Conservation (phyloP, 1,284 basidiomycete species). For the Trametes versicolor region DNA sequence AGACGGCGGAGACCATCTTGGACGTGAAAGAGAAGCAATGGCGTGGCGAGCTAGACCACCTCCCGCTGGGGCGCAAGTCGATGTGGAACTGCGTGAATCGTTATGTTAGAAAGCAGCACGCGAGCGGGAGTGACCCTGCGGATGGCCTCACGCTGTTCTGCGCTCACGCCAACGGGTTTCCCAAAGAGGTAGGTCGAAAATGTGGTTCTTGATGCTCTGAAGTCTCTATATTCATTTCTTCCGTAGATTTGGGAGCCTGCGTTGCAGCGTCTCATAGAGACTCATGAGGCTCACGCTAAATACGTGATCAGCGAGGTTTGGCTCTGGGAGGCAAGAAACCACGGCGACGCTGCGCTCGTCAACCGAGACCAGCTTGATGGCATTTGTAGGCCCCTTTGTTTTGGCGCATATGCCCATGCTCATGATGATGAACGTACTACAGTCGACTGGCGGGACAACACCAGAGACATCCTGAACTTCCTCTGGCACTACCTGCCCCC, state of each 20-base stretch:
- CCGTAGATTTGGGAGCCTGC: conserved; percentile 50
- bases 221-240: too few species aligned
- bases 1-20: conserved; percentile 33
- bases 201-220: conserved; percentile 34
- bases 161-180: conserved; percentile 48
- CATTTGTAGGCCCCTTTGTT: conserved; percentile 46
- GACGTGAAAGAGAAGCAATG: conserved; percentile 37
- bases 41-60: conserved; percentile 36
- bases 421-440: background rate
- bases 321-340: conserved; percentile 64
- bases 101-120: conserved; percentile 43
- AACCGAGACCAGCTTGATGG: conserved; percentile 58
- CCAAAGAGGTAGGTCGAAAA: conserved; percentile 43
- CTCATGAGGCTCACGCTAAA: conserved; percentile 22
- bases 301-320: conserved; percentile 62
- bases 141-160: conserved; percentile 48
- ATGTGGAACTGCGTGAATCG: conserved; percentile 47
- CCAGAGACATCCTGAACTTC: conserved; percentile 61
- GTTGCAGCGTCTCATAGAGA: conserved; percentile 38
- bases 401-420: background rate
- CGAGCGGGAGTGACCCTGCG: conserved; percentile 26
- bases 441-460: conserved; percentile 62
- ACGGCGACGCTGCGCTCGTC: conserved; percentile 62
- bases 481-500: conserved; percentile 52
- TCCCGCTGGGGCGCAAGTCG: conserved; percentile 31